Evolutionary conservation across 768 basidiomycete genomes (phyloP).

Genomic region (Lactifluus subvellereus): DNA sequence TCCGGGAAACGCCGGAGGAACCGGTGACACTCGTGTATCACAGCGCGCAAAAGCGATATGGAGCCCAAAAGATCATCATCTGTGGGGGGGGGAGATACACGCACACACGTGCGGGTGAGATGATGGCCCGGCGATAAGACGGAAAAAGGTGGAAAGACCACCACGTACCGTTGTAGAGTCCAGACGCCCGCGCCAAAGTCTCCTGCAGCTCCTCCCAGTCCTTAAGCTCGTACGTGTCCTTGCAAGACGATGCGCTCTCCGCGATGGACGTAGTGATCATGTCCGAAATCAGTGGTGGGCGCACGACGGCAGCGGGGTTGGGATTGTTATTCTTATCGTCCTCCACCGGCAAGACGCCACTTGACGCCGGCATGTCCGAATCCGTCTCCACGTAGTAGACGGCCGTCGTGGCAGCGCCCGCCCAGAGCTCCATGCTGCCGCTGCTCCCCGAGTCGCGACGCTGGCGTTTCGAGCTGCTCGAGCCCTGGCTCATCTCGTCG

Average conservation of each 20-base stretch:
- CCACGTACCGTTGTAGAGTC: slow-evolving; percentile 53
- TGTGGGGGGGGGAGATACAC: slow-evolving; percentile 21
- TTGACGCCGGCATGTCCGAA: neutral
- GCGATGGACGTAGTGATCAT: slow-evolving; percentile 23
- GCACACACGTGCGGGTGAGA: neutral
- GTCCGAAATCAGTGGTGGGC: neutral
- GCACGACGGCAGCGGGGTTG: too few species aligned
- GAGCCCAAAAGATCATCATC: slow-evolving; percentile 45
- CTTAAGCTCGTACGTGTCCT: slow-evolving; percentile 29
- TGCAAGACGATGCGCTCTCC: neutral
- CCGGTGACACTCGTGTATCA: slow-evolving; percentile 65
- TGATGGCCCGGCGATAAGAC: slow-evolving; percentile 3
- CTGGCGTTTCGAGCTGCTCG: slow-evolving; percentile 27
- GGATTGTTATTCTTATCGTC: neutral
- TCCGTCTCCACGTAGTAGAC: slow-evolving; percentile 9
- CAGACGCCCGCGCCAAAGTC: slow-evolving; percentile 49
- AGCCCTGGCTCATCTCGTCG: slow-evolving; percentile 26
- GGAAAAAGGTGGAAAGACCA: neutral
- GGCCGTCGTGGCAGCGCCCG: neutral
- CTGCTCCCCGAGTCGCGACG: slow-evolving; percentile 26
- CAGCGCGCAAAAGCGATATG: slow-evolving; percentile 51
- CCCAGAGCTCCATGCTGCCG: slow-evolving; percentile 21
- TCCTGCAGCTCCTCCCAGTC: slow-evolving; percentile 65
- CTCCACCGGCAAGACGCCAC: neutral
- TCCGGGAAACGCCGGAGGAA: slow-evolving; percentile 51